phyloP scores from a whole-genome alignment of 2,329 filamentous ascomycete species.

The Claviceps arundinis region DNA sequence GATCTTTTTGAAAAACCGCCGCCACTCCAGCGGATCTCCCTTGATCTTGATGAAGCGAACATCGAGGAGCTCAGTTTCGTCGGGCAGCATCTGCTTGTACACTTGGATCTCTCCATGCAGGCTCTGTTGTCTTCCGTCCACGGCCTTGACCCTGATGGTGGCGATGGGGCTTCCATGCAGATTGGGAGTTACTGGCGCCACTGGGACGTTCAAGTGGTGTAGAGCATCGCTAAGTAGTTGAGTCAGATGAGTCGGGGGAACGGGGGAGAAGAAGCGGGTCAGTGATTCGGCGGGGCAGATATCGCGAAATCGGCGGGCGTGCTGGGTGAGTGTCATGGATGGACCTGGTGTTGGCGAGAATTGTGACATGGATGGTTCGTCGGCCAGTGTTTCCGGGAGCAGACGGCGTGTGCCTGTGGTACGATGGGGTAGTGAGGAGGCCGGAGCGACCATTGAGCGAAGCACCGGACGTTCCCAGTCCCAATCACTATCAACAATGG shows the following conservation, averaged over 20 bases:
- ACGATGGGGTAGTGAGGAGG: conserved; percentile 21
- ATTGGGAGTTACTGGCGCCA: conserved; percentile 35
- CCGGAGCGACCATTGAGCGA: conserved; percentile 33
- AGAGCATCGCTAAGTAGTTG: conserved; percentile 70
- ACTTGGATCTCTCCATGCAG: conserved; percentile 65
- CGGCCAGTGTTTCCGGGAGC: conserved; percentile 53
- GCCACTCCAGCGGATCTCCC: conserved; percentile 93
- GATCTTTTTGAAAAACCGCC: conserved; percentile 93
- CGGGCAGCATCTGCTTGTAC: conserved; percentile 47
- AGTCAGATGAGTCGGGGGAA: conserved; percentile 61
- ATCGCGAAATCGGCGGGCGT: conserved; percentile 76
- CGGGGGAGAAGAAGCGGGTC: conserved; percentile 82
- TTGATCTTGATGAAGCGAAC: conserved; percentile 89
- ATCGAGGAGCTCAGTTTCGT: conserved; percentile 54
- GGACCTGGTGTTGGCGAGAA: conserved; percentile 71
- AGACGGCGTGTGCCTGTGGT: conserved; percentile 23
- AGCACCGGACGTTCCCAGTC: conserved; percentile 73
- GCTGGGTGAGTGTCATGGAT: conserved; percentile 75
- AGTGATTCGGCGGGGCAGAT: conserved; percentile 80
- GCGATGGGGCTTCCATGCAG: conserved; percentile 42
- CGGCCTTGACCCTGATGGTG: conserved; percentile 59
- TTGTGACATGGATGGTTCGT: conserved; percentile 78
- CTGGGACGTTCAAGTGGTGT: conserved; percentile 72
- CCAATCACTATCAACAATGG: conserved; percentile 60
- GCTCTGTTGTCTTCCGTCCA: conserved; percentile 58